Conservation (phyloP, 345 rosid genomes). For the Acer yangbiense region DNA sequence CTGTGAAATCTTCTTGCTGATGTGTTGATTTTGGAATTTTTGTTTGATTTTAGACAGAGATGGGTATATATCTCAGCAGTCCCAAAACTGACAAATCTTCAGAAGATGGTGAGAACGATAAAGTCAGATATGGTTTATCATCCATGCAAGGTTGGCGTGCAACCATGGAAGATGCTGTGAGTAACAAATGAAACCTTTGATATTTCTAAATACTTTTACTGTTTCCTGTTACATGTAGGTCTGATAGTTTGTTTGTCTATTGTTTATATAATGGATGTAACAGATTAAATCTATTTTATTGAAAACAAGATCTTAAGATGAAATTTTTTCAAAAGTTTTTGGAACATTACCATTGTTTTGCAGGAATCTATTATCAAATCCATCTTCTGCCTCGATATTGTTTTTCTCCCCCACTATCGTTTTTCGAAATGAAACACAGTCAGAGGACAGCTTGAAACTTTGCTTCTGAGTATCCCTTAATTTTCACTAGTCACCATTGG, state of each 20-base stretch:
- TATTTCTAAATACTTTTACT: not conserved
- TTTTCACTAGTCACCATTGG: not conserved
- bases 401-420: not conserved
- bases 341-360: not conserved
- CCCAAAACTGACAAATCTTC: slow-evolving; percentile 96
- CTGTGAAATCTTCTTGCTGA: not conserved
- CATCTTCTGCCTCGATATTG: no score
- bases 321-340: not conserved
- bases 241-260: not conserved
- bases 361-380: not conserved
- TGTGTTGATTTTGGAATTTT: not conserved
- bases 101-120: slow-evolving; percentile 78
- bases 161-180: slow-evolving; percentile 98
- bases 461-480: not conserved
- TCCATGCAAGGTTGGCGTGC: slow-evolving; percentile 99
- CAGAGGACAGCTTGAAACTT: not conserved
- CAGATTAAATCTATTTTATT: not conserved
- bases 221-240: not conserved
- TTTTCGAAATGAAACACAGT: not conserved
- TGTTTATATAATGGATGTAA: not conserved
- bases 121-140: slow-evolving; percentile 83
- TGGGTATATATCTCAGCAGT: slow-evolving; percentile 94
- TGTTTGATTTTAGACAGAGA: slow-evolving; percentile 39
- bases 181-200: slow-evolving; percentile 33
- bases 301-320: not conserved